phyloP scores from a whole-genome alignment of 441 rosid species.

The Populus hybrid region DNA sequence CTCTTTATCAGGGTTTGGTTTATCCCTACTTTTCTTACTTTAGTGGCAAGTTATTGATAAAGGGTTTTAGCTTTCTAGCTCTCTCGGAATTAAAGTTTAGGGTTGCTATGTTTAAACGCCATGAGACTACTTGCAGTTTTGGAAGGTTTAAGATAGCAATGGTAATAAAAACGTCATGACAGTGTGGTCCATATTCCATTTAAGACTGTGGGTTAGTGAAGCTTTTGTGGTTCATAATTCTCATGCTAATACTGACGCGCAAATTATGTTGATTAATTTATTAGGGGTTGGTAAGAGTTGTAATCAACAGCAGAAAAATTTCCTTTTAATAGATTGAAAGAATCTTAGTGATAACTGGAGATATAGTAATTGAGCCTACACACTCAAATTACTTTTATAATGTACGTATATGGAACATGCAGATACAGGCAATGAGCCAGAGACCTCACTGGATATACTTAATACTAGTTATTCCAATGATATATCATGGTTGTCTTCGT shows the following conservation, averaged over 20 bases:
- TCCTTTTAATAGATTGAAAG: not conserved
- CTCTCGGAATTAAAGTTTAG: too few relatives aligned
- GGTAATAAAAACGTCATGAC: conserved; percentile 13
- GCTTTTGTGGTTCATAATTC: conserved; percentile 22
- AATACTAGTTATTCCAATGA: too few relatives aligned
- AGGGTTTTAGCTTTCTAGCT: not conserved
- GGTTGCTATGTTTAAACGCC: not conserved
- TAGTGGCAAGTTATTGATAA: not conserved
- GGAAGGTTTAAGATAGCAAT: not conserved
- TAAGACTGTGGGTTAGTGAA: conserved; percentile 4
- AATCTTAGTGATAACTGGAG: not conserved
- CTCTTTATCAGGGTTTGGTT: not conserved
- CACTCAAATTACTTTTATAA: too few relatives aligned
- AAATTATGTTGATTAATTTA: too few relatives aligned
- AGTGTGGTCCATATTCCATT: conserved; percentile 24
- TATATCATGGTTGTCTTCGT: too few relatives aligned
- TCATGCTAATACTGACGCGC: not conserved
- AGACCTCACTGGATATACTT: too few relatives aligned
- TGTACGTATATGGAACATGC: too few relatives aligned
- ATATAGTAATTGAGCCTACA: too few relatives aligned
- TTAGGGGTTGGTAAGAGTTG: conserved; percentile 27
- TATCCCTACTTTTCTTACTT: not conserved
- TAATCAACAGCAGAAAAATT: not conserved
- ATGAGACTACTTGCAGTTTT: not conserved
- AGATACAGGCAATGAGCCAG: too few relatives aligned